Percentiles rank a stretch among this genome's conserved stretches.
These are phyloP conservation scores for Aspergillus quadrilineatus DNA, from an alignment of 2,329 filamentous ascomycete species.

Conservation along the genomic window DNA sequence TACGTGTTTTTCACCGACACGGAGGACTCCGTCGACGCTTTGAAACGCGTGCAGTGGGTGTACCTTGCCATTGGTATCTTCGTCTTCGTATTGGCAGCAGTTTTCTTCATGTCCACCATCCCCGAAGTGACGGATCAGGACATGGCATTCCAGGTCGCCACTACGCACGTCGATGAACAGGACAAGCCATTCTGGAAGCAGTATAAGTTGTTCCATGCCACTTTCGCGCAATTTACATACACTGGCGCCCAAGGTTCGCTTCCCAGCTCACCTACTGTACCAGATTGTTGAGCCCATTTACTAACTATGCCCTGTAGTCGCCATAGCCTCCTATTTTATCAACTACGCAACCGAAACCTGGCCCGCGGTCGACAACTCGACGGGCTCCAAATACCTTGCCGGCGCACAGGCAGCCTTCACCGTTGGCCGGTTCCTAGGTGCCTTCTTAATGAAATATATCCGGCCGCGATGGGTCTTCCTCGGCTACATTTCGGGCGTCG, in stretches of 20 bases:
- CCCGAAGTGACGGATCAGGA: constrained; percentile 72
- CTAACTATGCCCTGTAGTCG: constrained; percentile 33
- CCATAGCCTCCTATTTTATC: constrained; percentile 64
- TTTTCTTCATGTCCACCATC: constrained; percentile 67
- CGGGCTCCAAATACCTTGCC: constrained; percentile 67
- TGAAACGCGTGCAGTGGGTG: constrained; percentile 73
- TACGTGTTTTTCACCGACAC: constrained; percentile 70
- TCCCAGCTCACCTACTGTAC: neutral
- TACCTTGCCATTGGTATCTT: constrained; percentile 78
- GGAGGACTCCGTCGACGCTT: constrained; percentile 55
- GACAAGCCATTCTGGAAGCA: constrained; percentile 65
- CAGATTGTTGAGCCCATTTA: neutral
- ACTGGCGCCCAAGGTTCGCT: constrained; percentile 66
- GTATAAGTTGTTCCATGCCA: constrained; percentile 73
- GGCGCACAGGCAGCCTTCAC: constrained; percentile 73
- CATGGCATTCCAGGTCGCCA: constrained; percentile 62
- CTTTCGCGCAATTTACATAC: constrained; percentile 76
- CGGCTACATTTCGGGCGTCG: constrained; percentile 62
- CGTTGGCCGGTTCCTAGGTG: constrained; percentile 68
- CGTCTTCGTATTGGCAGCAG: constrained; percentile 63
- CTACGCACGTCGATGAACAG: constrained; percentile 56
- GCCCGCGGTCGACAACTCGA: constrained; percentile 52
- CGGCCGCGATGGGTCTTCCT: constrained; percentile 71
- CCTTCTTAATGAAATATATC: constrained; percentile 63
- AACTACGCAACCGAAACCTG: constrained; percentile 68